Evolutionary conservation across 192 early-diverging fungal genomes (phyloP).

Genomic region (Coemansia umbellata): DNA sequence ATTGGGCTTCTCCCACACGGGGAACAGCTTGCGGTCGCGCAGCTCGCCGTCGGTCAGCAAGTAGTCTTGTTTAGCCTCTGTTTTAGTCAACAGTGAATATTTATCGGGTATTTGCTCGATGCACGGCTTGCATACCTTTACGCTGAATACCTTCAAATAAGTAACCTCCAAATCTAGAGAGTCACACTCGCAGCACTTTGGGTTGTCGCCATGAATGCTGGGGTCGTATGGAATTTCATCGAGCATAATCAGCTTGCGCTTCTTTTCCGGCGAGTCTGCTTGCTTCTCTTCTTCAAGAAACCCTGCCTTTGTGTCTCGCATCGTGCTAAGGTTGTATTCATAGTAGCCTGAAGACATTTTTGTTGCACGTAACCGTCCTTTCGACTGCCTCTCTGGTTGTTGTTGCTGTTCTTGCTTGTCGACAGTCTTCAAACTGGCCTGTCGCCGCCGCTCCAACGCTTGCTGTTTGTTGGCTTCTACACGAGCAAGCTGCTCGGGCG

Average conservation of each 20-base stretch:
- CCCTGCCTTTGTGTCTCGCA: constrained; percentile 84
- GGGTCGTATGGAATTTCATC: constrained; percentile 13
- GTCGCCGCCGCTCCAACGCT: constrained; percentile 40
- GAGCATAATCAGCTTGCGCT: constrained; percentile 7
- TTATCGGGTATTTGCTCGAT: constrained; percentile 73
- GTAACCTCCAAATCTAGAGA: constrained; percentile 79
- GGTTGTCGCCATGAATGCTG: constrained; percentile 56
- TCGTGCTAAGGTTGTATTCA: constrained; percentile 86
- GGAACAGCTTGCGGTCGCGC: constrained; percentile 70
- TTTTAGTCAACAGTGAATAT: constrained; percentile 93
- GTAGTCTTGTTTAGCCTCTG: constrained; percentile 93
- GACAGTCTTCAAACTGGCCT: not conserved
- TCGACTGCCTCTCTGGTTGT: constrained; percentile 1
- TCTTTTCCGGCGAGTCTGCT: constrained; percentile 22
- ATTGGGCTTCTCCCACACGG: constrained; percentile 85
- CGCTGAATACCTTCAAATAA: constrained; percentile 67
- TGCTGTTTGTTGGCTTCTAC: constrained; percentile 51
- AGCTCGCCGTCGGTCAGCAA: constrained; percentile 93
- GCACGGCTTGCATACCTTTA: constrained; percentile 74
- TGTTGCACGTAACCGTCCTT: constrained; percentile 9
- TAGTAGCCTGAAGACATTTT: constrained; percentile 50
- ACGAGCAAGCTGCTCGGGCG: constrained; percentile 40
- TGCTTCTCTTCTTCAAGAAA: constrained; percentile 67
- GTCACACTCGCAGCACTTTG: constrained; percentile 79
- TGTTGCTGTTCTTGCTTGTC: constrained; percentile 3